Evolutionary conservation across 345 rosid genomes (phyloP), one percentile per base, ranked within the genome.

Genomic region (Eucalyptus marginata): DNA sequence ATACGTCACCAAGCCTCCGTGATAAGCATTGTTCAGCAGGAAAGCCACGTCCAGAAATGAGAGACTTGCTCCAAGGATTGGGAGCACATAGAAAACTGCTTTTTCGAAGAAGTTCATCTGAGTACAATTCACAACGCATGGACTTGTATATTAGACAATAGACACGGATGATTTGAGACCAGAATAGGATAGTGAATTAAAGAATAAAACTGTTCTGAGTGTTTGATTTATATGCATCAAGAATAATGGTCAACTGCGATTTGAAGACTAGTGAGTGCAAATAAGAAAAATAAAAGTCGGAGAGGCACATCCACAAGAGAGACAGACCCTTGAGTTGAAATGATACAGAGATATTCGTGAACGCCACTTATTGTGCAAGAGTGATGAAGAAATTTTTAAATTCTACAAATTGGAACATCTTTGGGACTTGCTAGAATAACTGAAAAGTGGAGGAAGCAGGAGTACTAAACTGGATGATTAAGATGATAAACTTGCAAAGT

Each of bases 1-100:
- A 91, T 93, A 94, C 15, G 80, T 62, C 31, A 92, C 51, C 89
- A 92, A 89, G 68, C 93, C 95, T 87, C 93, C 90, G n/a, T 86
- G 47, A 89, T 89, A 87, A 17, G 89, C 90, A 92, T 90, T 94
- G 89, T 88, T 92, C 86, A 91, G 40, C 90, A 95, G 93, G 79
- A 93, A 83, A 88, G 93, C 89, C 88, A 94, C 51, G 87, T 94
- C 96, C 91, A 95, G 90, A 79, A 93, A 95, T 47, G 96, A 95
- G 76, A 96, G 79, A 91, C 93, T 93, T 86, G 92, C 97, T 93
- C 96, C 98, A 85, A 94, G 89, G 80, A 90, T 90, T 87, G 98
- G 95, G 76, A 95, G 91, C 87, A 92, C 87, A 90, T 90, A 91
- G 89, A 95, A 89, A 87, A 93, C 91, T 84, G 89, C 88, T 93